phyloP scores from a whole-genome alignment of 257 asterid species.

The Nicotiana benthamiana region DNA sequence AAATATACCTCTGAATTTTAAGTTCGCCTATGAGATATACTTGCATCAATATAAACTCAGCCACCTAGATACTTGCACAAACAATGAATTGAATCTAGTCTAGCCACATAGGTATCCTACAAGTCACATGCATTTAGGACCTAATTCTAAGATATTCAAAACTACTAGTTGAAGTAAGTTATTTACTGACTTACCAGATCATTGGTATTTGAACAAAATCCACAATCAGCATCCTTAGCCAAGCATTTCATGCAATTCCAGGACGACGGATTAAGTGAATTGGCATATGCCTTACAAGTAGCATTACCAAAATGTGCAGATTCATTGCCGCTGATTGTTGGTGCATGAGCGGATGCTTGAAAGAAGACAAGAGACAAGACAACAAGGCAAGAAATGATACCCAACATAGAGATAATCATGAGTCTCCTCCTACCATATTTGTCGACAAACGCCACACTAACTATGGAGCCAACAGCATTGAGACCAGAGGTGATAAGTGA shows the following conservation, averaged over 20 bases:
- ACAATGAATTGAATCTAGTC: neutral
- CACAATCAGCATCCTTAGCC: conserved; percentile 11
- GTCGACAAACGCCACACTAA: conserved; percentile 29
- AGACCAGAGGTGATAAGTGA: conserved; percentile 32
- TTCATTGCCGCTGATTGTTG: neutral
- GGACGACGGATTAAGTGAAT: conserved; percentile 7
- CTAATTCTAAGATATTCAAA: neutral
- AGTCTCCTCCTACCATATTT: conserved; percentile 21
- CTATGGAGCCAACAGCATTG: conserved; percentile 22
- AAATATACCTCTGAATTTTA: neutral
- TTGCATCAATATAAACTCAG: neutral
- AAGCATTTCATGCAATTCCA: conserved; percentile 16
- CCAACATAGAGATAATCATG: conserved; percentile 25
- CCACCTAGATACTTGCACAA: neutral
- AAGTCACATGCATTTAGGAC: neutral
- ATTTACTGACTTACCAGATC: neutral
- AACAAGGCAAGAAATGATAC: conserved; percentile 20
- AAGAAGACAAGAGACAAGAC: conserved; percentile 14
- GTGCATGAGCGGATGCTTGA: conserved; percentile 10
- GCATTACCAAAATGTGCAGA: conserved; percentile 9
- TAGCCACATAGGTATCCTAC: neutral
- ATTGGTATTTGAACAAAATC: conserved; percentile 8
- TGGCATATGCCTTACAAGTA: conserved; percentile 1
- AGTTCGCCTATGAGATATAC: neutral
- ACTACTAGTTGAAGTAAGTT: neutral